Conservation (phyloP, 2,329 filamentous ascomycete species). For the Fusarium sp. region DNA sequence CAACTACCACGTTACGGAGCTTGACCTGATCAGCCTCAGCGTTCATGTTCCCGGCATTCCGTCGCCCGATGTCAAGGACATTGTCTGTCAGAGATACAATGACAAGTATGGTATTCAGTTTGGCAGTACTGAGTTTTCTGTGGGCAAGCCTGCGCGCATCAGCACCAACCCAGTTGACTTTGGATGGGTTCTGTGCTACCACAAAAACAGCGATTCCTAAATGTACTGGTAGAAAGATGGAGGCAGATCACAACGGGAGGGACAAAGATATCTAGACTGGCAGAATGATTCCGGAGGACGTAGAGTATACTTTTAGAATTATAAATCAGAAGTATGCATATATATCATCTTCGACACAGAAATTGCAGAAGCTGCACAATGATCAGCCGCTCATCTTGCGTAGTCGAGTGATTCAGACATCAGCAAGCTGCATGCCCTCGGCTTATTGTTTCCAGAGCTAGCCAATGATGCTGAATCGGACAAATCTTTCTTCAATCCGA, state of each 20-base stretch:
- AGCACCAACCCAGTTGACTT: constrained; percentile 38
- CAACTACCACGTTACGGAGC: constrained; percentile 24
- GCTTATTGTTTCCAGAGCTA: too few relatives aligned
- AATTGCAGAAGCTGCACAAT: neutral
- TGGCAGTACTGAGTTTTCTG: constrained; percentile 23
- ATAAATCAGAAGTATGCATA: neutral
- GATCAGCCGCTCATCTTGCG: neutral
- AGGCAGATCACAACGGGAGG: neutral
- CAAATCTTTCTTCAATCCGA: neutral
- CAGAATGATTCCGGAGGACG: neutral
- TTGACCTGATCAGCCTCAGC: constrained; percentile 17
- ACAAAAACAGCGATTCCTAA: constrained; percentile 17
- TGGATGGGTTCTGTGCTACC: constrained; percentile 34
- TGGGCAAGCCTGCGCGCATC: constrained; percentile 26
- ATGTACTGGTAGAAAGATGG: neutral
- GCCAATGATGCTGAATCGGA: neutral
- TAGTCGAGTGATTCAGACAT: too few relatives aligned
- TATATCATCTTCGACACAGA: fast-evolving
- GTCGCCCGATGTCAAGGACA: constrained; percentile 11
- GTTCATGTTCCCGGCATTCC: constrained; percentile 17
- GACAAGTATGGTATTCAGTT: constrained; percentile 35
- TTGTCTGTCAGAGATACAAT: constrained; percentile 30
- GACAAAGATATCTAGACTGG: too few relatives aligned
- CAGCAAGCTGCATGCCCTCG: neutral
- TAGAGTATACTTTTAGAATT: neutral